A percentile compares a stretch with the other conserved stretches of the same genome.
phyloP scores from a whole-genome alignment of 768 basidiomycete species.

The Boletus rex-veris region DNA sequence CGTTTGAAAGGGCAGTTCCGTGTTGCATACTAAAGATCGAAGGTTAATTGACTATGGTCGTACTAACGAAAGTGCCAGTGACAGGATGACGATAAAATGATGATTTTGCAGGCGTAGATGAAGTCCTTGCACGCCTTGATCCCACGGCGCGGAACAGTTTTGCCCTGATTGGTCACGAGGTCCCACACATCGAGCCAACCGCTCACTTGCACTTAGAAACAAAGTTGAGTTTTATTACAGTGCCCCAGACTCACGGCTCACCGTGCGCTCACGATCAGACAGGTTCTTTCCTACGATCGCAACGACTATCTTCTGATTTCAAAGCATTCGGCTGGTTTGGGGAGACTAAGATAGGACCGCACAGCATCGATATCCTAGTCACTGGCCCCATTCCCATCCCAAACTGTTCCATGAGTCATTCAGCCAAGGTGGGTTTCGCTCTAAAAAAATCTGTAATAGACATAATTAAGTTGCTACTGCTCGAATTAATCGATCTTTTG shows the following conservation, averaged over 20 bases:
- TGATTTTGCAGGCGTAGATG: not conserved
- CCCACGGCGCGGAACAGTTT: conserved; percentile 18
- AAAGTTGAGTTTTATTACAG: conserved; percentile 1
- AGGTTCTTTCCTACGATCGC: not conserved
- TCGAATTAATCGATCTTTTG: not conserved
- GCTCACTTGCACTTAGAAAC: not conserved
- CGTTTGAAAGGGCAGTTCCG: conserved; percentile 4
- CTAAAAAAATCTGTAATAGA: not conserved
- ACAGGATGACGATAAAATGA: not conserved
- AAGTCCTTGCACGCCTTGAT: not conserved
- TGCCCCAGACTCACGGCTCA: not conserved
- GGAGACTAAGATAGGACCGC: not conserved
- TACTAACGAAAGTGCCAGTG: not conserved
- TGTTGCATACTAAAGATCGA: conserved; percentile 12
- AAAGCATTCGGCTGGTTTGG: too few species aligned
- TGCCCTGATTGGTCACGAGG: not conserved
- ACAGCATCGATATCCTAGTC: not conserved
- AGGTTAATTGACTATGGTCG: conserved; percentile 1
- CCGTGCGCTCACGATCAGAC: not conserved
- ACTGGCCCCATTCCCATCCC: not conserved
- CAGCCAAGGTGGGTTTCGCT: not conserved
- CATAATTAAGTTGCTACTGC: not conserved
- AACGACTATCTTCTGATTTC: too few species aligned
- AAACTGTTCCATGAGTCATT: not conserved
- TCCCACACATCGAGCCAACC: not conserved